Percentiles rank a stretch among this genome's conserved stretches.
These are phyloP conservation scores for Tinospora cordifolia DNA, from an alignment of 164 flowering plant genomes.

Conservation along the genomic window DNA sequence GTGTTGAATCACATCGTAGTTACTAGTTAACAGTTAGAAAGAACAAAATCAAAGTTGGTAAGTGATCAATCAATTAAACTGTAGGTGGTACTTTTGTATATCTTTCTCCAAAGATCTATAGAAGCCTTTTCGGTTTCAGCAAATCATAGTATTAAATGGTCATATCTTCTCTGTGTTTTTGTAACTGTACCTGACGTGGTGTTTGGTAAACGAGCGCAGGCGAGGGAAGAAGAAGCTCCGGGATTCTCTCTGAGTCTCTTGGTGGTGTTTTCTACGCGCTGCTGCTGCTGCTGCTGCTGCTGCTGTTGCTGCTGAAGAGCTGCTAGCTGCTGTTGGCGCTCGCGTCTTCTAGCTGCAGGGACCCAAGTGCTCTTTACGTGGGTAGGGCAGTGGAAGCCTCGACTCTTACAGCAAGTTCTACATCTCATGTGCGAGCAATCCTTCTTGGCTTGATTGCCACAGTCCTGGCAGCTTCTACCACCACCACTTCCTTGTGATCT, in stretches of 20 bases:
- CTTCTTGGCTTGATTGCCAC: conserved; percentile 79
- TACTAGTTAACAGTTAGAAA: not conserved
- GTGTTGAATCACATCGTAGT: not conserved
- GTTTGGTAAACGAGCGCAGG: conserved; percentile 34
- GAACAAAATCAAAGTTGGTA: not conserved
- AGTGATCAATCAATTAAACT: not conserved
- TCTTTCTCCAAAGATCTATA: too few species aligned
- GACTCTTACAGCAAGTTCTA: conserved; percentile 65
- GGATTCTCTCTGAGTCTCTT: conserved; percentile 54
- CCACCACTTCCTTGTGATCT: conserved; percentile 27
- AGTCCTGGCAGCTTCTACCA: conserved; percentile 55
- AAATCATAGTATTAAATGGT: not conserved
- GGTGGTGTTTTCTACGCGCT: conserved; percentile 17
- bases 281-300: conserved; percentile 16
- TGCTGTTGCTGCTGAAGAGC: conserved; percentile 26
- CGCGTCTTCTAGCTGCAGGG: conserved; percentile 60
- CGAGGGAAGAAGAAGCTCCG: conserved; percentile 31
- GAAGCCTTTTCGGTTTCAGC: not conserved
- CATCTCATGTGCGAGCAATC: conserved; percentile 60
- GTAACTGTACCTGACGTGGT: conserved; percentile 39
- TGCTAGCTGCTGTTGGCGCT: conserved; percentile 47
- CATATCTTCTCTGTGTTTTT: too few species aligned
- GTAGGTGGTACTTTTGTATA: not conserved
- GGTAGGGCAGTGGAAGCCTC: conserved; percentile 62
- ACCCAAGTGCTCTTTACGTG: conserved; percentile 80